phyloP scores from a whole-genome alignment of 1,139 yeast genomes.

The Zygoascus meyerae region DNA sequence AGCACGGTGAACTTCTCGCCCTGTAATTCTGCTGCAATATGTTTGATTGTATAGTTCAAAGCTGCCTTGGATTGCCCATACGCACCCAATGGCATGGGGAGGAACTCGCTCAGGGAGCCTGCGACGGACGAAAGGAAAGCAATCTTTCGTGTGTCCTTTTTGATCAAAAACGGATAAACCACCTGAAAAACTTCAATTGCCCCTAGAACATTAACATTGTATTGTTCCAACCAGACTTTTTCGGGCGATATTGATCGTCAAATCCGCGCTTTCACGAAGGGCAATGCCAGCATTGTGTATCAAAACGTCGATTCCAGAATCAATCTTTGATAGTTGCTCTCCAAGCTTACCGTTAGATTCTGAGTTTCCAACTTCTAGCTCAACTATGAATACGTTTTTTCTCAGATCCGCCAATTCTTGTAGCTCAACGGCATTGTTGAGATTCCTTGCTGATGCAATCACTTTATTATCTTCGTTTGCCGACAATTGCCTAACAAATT shows the following conservation, averaged over 20 bases:
- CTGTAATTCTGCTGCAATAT: constrained; percentile 26
- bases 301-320: constrained; percentile 37
- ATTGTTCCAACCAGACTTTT: constrained; percentile 32
- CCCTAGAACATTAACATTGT: constrained; percentile 32
- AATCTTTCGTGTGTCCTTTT: constrained; percentile 20
- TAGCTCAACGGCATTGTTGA: constrained; percentile 34
- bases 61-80: constrained; percentile 39
- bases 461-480: constrained; percentile 43
- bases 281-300: constrained; percentile 52
- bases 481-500: constrained; percentile 38
- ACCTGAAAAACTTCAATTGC: constrained; percentile 31
- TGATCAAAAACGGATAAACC: constrained; percentile 15
- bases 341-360: constrained; percentile 29
- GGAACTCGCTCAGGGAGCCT: constrained; percentile 24
- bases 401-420: constrained; percentile 11
- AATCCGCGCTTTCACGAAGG: constrained; percentile 42
- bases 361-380: constrained; percentile 41
- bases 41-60: constrained; percentile 28
- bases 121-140: constrained; percentile 26
- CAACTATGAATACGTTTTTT: constrained; percentile 32
- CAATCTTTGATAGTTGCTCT: constrained; percentile 21
- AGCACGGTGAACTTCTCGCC: constrained; percentile 26
- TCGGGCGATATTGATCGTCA: constrained; percentile 41
- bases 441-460: constrained; percentile 38
- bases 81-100: constrained; percentile 22